These are phyloP conservation scores for Phaeosphaeriaceae sp. DNA, from an alignment of 2,329 filamentous ascomycete genomes.

Conservation along the genomic window DNA sequence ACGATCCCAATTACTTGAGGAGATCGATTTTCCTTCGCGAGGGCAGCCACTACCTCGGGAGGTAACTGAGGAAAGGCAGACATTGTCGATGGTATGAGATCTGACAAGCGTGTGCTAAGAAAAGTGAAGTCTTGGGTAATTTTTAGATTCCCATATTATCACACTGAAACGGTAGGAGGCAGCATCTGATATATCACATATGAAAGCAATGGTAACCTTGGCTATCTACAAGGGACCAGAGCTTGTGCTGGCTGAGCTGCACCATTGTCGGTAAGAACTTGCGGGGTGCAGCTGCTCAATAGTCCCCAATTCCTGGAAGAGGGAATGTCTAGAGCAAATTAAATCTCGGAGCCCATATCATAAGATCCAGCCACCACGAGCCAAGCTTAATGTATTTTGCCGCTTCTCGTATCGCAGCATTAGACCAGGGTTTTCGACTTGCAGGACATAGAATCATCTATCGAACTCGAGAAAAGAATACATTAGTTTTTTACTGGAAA, in stretches of 20 bases:
- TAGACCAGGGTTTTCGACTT: neutral
- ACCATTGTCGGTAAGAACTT: neutral
- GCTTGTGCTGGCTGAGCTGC: neutral
- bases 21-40: conserved; percentile 12
- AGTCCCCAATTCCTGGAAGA: neutral
- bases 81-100: neutral
- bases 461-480: neutral
- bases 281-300: conserved; percentile 1
- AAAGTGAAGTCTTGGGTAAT: neutral
- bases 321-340: neutral
- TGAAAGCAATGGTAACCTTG: neutral
- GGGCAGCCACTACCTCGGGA: conserved; percentile 10
- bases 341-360: conserved; percentile 1
- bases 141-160: neutral
- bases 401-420: conserved; percentile 1
- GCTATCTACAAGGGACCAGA: neutral
- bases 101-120: neutral
- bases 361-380: neutral
- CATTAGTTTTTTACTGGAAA: neutral
- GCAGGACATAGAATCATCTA: neutral
- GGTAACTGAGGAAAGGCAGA: conserved; percentile 6
- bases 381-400: neutral
- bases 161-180: neutral
- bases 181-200: neutral
- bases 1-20: conserved; percentile 7